A percentile compares a stretch with the other conserved stretches of the same genome.
Conservation (phyloP, 2,329 filamentous ascomycete species). For the Pseudogymnoascus verrucosus region DNA sequence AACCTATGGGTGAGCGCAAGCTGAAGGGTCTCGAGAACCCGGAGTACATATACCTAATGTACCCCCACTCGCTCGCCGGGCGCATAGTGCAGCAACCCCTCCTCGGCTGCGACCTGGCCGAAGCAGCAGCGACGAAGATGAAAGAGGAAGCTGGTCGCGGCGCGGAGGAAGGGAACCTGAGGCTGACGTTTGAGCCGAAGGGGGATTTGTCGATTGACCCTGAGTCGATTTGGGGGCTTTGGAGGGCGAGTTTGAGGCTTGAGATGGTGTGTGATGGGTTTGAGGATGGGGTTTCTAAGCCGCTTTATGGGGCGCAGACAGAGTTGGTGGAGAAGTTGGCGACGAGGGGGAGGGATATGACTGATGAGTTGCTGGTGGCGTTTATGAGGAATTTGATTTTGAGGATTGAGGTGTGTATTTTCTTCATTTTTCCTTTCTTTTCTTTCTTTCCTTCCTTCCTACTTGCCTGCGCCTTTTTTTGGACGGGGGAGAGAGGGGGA, state of each 20-base stretch:
- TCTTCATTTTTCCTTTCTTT: not conserved
- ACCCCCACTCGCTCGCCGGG: constrained; percentile 78
- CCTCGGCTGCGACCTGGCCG: constrained; percentile 15
- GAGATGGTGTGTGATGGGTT: constrained; percentile 89
- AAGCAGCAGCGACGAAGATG: constrained; percentile 26
- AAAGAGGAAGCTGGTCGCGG: constrained; percentile 28
- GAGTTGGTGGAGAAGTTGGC: constrained; percentile 71
- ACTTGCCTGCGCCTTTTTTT: too few species aligned
- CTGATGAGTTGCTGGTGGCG: constrained; percentile 78
- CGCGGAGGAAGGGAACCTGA: constrained; percentile 32
- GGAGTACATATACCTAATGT: constrained; percentile 90
- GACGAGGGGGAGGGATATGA: constrained; percentile 70
- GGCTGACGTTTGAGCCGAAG: not conserved
- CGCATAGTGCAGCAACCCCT: constrained; percentile 60
- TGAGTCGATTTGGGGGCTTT: constrained; percentile 71
- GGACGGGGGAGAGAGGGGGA: too few species aligned
- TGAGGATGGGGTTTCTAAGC: constrained; percentile 51
- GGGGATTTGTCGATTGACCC: constrained; percentile 66
- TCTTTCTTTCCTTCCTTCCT: not conserved
- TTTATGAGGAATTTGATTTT: constrained; percentile 94
- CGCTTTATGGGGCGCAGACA: constrained; percentile 70
- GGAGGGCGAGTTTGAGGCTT: constrained; percentile 78
- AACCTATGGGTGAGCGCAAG: constrained; percentile 90
- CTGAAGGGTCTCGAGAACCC: constrained; percentile 96
- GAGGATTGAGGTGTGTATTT: constrained; percentile 72